A percentile compares a stretch with the other conserved stretches of the same genome.
phyloP scores from a whole-genome alignment of 2,329 filamentous ascomycete species.

The Cladophialophora yegresii region DNA sequence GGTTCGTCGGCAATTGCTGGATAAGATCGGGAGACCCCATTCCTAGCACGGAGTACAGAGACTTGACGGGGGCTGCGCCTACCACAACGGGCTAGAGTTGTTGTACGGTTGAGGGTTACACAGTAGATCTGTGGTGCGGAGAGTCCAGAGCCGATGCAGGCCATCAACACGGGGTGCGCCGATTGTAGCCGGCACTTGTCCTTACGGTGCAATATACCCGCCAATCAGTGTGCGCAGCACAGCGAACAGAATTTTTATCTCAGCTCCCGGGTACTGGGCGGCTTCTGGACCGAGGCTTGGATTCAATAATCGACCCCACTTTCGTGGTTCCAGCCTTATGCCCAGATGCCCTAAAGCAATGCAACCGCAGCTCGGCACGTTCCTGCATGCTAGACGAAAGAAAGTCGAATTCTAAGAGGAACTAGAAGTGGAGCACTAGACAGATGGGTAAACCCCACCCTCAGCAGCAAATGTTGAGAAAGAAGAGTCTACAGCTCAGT shows the following conservation, averaged over 20 bases:
- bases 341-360: slow-evolving; percentile 13
- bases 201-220: neutral
- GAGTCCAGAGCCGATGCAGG: neutral
- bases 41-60: neutral
- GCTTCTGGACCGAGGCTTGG: slow-evolving; percentile 18
- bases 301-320: slow-evolving; percentile 4
- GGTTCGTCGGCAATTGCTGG: slow-evolving; percentile 1
- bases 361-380: slow-evolving; percentile 29
- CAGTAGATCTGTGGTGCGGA: no score
- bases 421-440: slow-evolving; percentile 8
- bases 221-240: slow-evolving; percentile 13
- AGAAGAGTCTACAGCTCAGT: neutral
- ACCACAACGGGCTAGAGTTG: neutral
- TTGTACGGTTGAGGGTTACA: no score
- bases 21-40: neutral
- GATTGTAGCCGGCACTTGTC: slow-evolving; percentile 1
- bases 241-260: slow-evolving; percentile 23
- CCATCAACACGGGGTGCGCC: neutral
- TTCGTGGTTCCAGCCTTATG: slow-evolving; percentile 15
- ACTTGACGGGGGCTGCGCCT: neutral
- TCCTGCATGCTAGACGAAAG: slow-evolving; percentile 25
- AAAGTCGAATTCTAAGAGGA: slow-evolving; percentile 22
- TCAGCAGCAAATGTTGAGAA: neutral
- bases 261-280: slow-evolving; percentile 15
- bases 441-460: slow-evolving; percentile 5